Evolutionary conservation across 805 yeast genomes (phyloP), one percentile per base, ranked within the genome.

Genomic region (Pichia occidentalis): DNA sequence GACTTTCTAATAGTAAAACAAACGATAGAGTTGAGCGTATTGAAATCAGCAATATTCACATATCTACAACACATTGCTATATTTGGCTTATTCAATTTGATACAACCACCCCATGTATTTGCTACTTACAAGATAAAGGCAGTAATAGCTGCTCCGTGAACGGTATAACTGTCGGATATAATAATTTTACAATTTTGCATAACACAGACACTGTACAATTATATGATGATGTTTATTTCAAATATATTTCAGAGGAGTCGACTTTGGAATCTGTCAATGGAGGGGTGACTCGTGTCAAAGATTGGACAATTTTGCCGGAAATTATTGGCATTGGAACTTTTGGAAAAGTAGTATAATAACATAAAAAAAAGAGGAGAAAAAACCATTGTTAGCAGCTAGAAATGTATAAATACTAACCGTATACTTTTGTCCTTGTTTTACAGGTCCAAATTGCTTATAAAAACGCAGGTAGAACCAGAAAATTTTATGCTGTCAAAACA

Each of bases 281-380:
- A 47, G 10, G 44, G 55, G 22, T 29, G 14, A 5, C 16, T 12
- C 3, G 6, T 2, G 24, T 32, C 14, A 48, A 51, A 2, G 44
- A 53, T 10, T 76, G 82, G 82, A 39, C 36, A 3, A 56, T 74
- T 4, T 47, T 64, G 2, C 50, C 68, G 4, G 59, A 60, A 21
- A 47, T 69, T 4, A 51, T 76, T 21, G 82, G 82, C 0, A 57
- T 60, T 36, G 83, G 83, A 2, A 70, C 80, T 0, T 77, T 74
- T 62, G 83, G 84, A 1, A 64, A 65, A 37, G 80, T 75, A 48
- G 30, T 50, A 18, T 30, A 14, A 9, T 5, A 17, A 33, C n/a
- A 18, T 24, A n/a, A 10, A 10, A 12, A 14, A 6, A 32, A 11
- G 13, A 20, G 11, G 12, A 18, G 20, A 7, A 14, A 14, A 12